phyloP scores from a whole-genome alignment of 176 grass and related monocot species.

The Bonia amplexicaulis region DNA sequence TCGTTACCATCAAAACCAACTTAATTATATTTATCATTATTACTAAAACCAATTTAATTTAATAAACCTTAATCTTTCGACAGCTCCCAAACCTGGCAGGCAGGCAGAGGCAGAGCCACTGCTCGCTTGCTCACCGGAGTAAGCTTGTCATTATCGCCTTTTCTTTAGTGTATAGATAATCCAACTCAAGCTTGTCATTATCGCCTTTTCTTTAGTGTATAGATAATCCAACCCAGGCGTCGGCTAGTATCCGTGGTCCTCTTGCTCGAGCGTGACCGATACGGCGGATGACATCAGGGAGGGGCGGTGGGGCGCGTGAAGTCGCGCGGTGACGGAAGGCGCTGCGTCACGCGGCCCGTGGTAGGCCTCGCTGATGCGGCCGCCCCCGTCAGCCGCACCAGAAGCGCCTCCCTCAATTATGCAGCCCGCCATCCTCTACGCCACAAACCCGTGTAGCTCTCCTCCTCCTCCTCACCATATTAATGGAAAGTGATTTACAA shows the following conservation, averaged over 20 bases:
- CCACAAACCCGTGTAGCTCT: background rate
- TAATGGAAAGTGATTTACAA: too few relatives aligned
- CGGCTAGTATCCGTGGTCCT: background rate
- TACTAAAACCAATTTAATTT: too few relatives aligned
- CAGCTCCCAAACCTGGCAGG: background rate
- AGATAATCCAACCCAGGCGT: background rate
- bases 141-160: background rate
- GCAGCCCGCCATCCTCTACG: background rate
- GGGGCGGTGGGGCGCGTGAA: slow-evolving; percentile 22
- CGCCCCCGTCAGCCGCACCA: slow-evolving; percentile 22
- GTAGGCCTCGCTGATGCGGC: slow-evolving; percentile 44
- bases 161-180: background rate
- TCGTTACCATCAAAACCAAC: too few relatives aligned
- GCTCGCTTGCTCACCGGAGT: background rate
- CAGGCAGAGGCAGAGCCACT: background rate
- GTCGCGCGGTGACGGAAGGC: slow-evolving; percentile 56
- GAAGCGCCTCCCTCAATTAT: background rate
- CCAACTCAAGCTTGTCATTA: too few relatives aligned
- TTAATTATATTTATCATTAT: too few relatives aligned
- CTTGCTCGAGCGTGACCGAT: background rate
- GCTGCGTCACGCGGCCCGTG: slow-evolving; percentile 33
- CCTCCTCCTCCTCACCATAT: background rate
- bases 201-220: background rate
- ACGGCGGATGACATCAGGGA: background rate
- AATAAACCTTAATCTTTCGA: too few relatives aligned